A percentile compares a stretch with the other conserved stretches of the same genome.
Evolutionary conservation across 805 yeast genomes (phyloP).

Genomic region (Wickerhamiella galacta): DNA sequence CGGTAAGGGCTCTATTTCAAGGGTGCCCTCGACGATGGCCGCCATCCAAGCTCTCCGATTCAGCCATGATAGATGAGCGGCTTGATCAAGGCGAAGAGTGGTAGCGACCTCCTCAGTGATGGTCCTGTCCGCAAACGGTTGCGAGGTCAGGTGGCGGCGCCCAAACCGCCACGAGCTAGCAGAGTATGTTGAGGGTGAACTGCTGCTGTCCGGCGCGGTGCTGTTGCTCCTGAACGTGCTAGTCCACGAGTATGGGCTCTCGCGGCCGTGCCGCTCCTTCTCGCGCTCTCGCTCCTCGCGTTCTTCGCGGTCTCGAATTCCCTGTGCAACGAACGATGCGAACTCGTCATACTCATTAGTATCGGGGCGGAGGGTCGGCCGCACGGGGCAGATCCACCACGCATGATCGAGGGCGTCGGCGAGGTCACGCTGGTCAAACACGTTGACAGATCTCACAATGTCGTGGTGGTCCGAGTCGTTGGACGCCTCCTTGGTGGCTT

Average conservation of each 20-base stretch:
- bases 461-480: not conserved
- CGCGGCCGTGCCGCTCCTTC: not conserved
- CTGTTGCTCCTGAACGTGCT: not conserved
- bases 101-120: conserved; percentile 71
- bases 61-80: conserved; percentile 49
- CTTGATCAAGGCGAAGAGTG: conserved; percentile 41
- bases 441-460: not conserved
- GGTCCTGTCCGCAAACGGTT: conserved; percentile 42
- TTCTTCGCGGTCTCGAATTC: not conserved
- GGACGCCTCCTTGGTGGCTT: conserved; percentile 1
- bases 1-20: conserved; percentile 70
- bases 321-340: conserved; percentile 4
- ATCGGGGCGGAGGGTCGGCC: conserved; percentile 18
- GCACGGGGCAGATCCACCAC: conserved; percentile 14
- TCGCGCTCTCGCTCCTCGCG: not conserved
- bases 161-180: not conserved
- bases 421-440: not conserved
- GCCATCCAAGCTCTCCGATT: conserved; percentile 44
- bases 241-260: not conserved
- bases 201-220: conserved; percentile 1
- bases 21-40: conserved; percentile 62
- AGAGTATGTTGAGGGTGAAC: not conserved
- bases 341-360: conserved; percentile 12
- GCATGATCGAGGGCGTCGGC: conserved; percentile 9
- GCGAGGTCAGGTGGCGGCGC: not conserved